phyloP scores from a whole-genome alignment of 257 asterid species.

The Cordia subcordata region DNA sequence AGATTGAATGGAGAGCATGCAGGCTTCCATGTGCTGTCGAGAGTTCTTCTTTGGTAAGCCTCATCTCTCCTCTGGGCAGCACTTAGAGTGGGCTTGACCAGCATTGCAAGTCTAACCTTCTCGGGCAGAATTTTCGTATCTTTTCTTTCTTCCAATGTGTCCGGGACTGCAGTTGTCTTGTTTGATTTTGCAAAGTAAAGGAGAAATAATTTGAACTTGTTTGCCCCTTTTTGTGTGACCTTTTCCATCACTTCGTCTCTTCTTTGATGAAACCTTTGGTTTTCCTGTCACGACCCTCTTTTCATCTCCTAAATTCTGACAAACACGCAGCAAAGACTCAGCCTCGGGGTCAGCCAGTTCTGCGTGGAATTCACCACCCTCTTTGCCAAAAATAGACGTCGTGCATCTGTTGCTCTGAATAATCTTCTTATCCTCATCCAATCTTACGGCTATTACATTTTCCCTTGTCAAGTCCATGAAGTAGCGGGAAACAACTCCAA shows the following conservation, averaged over 20 bases:
- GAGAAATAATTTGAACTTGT: slow-evolving; percentile 40
- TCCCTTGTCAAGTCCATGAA: neutral
- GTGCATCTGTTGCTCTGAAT: neutral
- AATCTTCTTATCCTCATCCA: neutral
- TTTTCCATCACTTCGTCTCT: slow-evolving; percentile 9
- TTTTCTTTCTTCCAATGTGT: slow-evolving; percentile 11
- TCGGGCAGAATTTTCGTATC: slow-evolving; percentile 10
- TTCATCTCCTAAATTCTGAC: slow-evolving; percentile 11
- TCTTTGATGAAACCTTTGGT: neutral
- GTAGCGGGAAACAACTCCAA: slow-evolving; percentile 22
- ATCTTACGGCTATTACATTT: neutral
- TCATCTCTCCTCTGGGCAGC: slow-evolving; percentile 52
- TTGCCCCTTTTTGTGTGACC: slow-evolving; percentile 7
- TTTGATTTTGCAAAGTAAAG: slow-evolving; percentile 36
- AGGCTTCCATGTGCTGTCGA: slow-evolving; percentile 67
- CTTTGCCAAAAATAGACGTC: neutral
- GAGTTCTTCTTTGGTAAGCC: slow-evolving; percentile 58
- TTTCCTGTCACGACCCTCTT: slow-evolving; percentile 2
- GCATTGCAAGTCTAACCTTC: slow-evolving; percentile 14
- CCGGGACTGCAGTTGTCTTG: slow-evolving; percentile 11
- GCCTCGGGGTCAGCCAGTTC: slow-evolving; percentile 9
- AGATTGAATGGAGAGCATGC: slow-evolving; percentile 71
- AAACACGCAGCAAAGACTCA: too few species aligned
- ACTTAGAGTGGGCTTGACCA: slow-evolving; percentile 27
- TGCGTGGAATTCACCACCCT: slow-evolving; percentile 1